These are phyloP conservation scores for Hydnum rufescens DNA, from an alignment of 768 basidiomycete species.

Conservation along the genomic window DNA sequence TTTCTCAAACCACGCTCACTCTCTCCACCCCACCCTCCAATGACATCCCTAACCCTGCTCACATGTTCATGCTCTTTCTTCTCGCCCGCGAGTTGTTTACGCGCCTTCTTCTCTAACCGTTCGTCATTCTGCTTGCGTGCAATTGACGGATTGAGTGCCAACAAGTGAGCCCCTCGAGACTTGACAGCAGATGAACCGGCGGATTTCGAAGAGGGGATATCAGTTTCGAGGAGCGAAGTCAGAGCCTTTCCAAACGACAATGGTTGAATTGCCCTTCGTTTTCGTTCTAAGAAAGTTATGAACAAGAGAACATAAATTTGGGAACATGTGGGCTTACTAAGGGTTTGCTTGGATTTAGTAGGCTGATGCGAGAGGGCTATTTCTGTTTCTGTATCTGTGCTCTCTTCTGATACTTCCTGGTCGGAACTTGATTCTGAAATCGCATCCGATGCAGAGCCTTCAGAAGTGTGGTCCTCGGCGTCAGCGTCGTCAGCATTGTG, in stretches of 20 bases:
- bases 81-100: constrained; percentile 23
- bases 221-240: constrained; percentile 48
- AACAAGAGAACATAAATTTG: neutral
- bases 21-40: constrained; percentile 16
- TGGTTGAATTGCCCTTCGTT: constrained; percentile 57
- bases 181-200: constrained; percentile 60
- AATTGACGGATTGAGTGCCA: constrained; percentile 56
- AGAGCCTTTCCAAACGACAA: constrained; percentile 57
- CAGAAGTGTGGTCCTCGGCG: constrained; percentile 10
- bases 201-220: constrained; percentile 37
- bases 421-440: neutral
- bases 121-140: too few relatives aligned
- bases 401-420: neutral
- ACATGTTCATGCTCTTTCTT: constrained; percentile 14
- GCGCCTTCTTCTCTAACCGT: constrained; percentile 52
- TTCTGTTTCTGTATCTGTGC: constrained; percentile 40
- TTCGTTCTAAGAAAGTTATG: constrained; percentile 29
- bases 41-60: constrained; percentile 14
- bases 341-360: constrained; percentile 54
- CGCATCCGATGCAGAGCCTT: constrained; percentile 8
- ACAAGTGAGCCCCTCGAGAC: constrained; percentile 26
- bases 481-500: constrained; percentile 5
- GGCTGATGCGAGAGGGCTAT: constrained; percentile 30
- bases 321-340: constrained; percentile 18
- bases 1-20: constrained; percentile 15